Evolutionary conservation across 2,329 filamentous ascomycete species (phyloP).

Genomic region (Calonectria hawksworthii): DNA sequence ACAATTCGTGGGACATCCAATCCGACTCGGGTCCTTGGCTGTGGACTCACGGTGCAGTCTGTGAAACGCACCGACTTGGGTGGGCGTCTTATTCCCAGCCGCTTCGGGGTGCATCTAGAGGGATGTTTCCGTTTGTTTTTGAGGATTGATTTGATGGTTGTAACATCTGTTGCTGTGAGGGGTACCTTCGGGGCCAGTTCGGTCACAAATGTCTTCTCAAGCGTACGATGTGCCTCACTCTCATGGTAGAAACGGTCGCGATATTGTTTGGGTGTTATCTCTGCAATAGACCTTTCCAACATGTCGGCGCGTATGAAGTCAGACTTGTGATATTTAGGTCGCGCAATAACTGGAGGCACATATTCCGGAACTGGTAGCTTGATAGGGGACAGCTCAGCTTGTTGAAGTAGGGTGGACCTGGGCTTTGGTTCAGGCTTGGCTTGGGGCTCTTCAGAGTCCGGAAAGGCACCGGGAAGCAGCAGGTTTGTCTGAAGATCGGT

Average conservation of each 20-base stretch:
- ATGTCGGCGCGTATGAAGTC: conserved; percentile 31
- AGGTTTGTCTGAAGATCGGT: conserved; percentile 34
- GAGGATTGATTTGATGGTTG: conserved; percentile 47
- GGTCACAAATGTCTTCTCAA: conserved; percentile 37
- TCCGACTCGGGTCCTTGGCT: conserved; percentile 43
- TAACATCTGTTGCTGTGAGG: conserved; percentile 33
- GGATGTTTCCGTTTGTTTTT: conserved; percentile 41
- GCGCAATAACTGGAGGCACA: conserved; percentile 21
- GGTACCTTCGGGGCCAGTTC: conserved; percentile 40
- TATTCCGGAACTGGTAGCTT: conserved; percentile 4
- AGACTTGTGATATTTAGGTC: conserved; percentile 28
- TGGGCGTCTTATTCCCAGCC: conserved; percentile 40
- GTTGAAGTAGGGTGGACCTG: not conserved
- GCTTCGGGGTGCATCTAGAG: conserved; percentile 40
- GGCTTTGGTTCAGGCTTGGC: not conserved
- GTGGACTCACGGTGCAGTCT: conserved; percentile 45
- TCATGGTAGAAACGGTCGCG: conserved; percentile 36
- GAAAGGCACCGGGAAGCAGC: conserved; percentile 46
- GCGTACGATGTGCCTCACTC: conserved; percentile 36
- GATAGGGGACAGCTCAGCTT: not conserved
- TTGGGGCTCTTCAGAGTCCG: conserved; percentile 36
- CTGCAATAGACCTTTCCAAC: conserved; percentile 25
- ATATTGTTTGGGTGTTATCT: conserved; percentile 36
- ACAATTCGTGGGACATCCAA: conserved; percentile 41
- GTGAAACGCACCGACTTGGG: conserved; percentile 50